These are phyloP conservation scores for Phytophthora nicotianae DNA, from an alignment of 352 stramenopile genomes.

Conservation along the genomic window DNA sequence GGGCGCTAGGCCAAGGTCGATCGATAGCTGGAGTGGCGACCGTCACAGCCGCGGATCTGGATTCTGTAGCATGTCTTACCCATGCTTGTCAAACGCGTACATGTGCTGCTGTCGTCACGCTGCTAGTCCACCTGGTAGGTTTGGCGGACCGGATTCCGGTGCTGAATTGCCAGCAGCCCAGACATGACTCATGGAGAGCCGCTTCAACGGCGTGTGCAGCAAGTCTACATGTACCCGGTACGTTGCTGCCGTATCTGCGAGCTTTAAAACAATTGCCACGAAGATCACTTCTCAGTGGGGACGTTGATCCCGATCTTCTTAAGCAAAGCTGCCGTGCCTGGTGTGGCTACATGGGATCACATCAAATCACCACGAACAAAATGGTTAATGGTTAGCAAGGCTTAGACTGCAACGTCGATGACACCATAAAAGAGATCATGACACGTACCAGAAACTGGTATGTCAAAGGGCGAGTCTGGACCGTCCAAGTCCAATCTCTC, in stretches of 20 bases:
- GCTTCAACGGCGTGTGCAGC: neutral
- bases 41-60: too few species aligned
- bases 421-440: neutral
- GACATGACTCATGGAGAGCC: neutral
- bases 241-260: neutral
- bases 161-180: too few species aligned
- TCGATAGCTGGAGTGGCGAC: too few species aligned
- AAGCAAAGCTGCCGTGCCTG: slow-evolving; percentile 42
- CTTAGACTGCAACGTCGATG: slow-evolving; percentile 1
- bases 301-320: slow-evolving; percentile 54
- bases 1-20: too few species aligned
- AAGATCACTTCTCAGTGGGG: slow-evolving; percentile 30
- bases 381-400: neutral
- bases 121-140: too few species aligned
- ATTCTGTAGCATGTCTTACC: too few species aligned
- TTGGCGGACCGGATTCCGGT: too few species aligned
- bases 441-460: slow-evolving; percentile 51
- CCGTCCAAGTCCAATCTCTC: slow-evolving; percentile 17
- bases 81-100: too few species aligned
- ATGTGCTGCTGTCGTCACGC: too few species aligned
- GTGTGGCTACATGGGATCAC: slow-evolving; percentile 35
- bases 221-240: too few species aligned
- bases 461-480: slow-evolving; percentile 37
- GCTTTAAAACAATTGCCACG: neutral
- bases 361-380: slow-evolving; percentile 14